phyloP scores from a whole-genome alignment of 345 rosid genomes.

The Salix caprea region DNA sequence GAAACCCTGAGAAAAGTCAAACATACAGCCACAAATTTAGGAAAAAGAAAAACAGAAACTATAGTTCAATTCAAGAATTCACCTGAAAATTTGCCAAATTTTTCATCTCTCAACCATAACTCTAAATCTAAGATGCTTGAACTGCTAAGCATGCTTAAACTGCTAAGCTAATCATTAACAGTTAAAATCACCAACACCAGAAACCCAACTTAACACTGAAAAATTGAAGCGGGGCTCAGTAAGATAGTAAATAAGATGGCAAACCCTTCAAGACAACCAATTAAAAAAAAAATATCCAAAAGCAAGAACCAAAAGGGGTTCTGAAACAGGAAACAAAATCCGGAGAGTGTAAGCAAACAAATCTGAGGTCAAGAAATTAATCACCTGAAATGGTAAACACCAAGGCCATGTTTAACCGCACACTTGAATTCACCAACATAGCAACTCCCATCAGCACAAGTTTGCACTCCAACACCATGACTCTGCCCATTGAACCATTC shows the following conservation, averaged over 20 bases:
- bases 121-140: background rate
- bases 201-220: background rate
- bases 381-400: constrained; percentile 89
- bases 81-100: background rate
- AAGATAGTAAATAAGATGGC: too few relatives aligned
- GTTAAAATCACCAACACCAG: background rate
- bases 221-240: background rate
- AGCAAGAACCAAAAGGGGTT: background rate
- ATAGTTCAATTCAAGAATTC: background rate
- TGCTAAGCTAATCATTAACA: background rate
- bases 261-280: background rate
- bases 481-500: constrained; percentile 96
- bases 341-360: background rate
- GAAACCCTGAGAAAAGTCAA: background rate
- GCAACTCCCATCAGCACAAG: constrained; percentile 85
- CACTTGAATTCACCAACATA: constrained; percentile 76
- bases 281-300: background rate
- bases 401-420: constrained; percentile 90
- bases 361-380: background rate
- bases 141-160: background rate
- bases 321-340: background rate
- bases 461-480: constrained; percentile 81
- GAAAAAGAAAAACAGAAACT: background rate
- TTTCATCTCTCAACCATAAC: background rate
- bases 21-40: background rate